Evolutionary conservation across 2,329 filamentous ascomycete genomes (phyloP).

Genomic region (Sarocladium oryzae): DNA sequence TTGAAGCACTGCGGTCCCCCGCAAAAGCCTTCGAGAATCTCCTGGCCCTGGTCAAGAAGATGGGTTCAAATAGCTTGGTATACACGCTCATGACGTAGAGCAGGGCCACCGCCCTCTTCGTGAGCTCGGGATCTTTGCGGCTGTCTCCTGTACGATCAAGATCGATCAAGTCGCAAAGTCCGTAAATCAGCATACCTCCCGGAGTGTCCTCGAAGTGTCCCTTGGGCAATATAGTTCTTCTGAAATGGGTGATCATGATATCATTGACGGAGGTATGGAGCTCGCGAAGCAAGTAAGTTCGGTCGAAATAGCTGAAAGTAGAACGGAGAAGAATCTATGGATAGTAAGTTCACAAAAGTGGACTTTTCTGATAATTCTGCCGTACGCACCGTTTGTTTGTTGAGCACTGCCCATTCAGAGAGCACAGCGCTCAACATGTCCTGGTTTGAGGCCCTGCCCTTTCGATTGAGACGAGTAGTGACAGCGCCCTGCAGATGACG

Average conservation of each 20-base stretch:
- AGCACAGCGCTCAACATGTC: constrained; percentile 54
- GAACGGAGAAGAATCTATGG: constrained; percentile 67
- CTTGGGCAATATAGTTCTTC: constrained; percentile 45
- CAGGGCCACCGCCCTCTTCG: constrained; percentile 73
- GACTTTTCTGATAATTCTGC: too few relatives aligned
- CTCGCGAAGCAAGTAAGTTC: constrained; percentile 75
- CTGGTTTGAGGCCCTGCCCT: constrained; percentile 48
- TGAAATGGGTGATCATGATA: constrained; percentile 71
- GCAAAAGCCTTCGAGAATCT: constrained; percentile 66
- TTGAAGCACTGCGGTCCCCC: constrained; percentile 53
- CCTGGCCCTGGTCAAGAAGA: constrained; percentile 62
- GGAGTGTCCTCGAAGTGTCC: not conserved
- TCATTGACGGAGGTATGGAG: constrained; percentile 70
- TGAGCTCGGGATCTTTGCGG: constrained; percentile 55
- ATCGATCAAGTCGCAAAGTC: constrained; percentile 70
- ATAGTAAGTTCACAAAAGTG: constrained; percentile 9
- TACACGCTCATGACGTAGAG: constrained; percentile 83
- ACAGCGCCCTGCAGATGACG: constrained; percentile 59
- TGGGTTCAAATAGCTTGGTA: constrained; percentile 69
- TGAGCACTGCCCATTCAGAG: constrained; percentile 70
- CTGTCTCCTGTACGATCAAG: constrained; percentile 57
- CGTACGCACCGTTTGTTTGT: constrained; percentile 62
- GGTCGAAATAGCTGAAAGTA: constrained; percentile 90
- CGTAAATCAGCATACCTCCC: constrained; percentile 27
- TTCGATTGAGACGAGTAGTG: constrained; percentile 44